Percentiles rank a stretch among this genome's conserved stretches.
These are phyloP conservation scores for Kwoniella sp. DNA, from an alignment of 768 basidiomycete genomes.

Conservation along the genomic window DNA sequence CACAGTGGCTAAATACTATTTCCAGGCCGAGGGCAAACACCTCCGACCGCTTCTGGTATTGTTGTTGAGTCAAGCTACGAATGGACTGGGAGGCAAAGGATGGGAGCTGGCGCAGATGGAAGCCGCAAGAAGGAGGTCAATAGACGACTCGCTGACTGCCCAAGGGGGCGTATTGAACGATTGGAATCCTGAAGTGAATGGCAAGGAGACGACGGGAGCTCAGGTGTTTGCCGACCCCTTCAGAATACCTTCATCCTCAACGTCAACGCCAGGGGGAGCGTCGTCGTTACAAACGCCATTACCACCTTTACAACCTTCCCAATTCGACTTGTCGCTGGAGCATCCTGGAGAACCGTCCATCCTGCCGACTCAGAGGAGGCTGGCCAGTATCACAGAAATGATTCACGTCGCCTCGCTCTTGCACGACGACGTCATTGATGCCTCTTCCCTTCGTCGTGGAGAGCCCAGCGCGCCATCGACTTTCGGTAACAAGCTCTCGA, in stretches of 20 bases:
- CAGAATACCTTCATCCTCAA: constrained; percentile 18
- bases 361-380: constrained; percentile 84
- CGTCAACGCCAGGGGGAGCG: neutral
- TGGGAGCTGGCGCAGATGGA: constrained; percentile 46
- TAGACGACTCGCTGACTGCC: constrained; percentile 77
- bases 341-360: constrained; percentile 54
- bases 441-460: constrained; percentile 70
- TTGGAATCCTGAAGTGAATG: constrained; percentile 68
- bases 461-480: constrained; percentile 70
- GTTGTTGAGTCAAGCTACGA: constrained; percentile 87
- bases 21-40: constrained; percentile 77
- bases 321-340: constrained; percentile 34
- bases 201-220: constrained; percentile 33
- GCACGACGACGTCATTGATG: constrained; percentile 87
- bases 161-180: constrained; percentile 80
- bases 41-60: constrained; percentile 86
- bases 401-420: constrained; percentile 92
- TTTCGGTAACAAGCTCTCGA: constrained; percentile 89
- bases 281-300: neutral
- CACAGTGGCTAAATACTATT: constrained; percentile 89
- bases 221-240: constrained; percentile 51
- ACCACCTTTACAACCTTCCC: constrained; percentile 35
- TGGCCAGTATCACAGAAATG: constrained; percentile 97
- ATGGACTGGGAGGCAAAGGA: constrained; percentile 72
- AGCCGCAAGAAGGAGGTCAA: constrained; percentile 59